phyloP scores from a whole-genome alignment of 108 stramenopile species.

The Stephanodiscus minutulus region DNA sequence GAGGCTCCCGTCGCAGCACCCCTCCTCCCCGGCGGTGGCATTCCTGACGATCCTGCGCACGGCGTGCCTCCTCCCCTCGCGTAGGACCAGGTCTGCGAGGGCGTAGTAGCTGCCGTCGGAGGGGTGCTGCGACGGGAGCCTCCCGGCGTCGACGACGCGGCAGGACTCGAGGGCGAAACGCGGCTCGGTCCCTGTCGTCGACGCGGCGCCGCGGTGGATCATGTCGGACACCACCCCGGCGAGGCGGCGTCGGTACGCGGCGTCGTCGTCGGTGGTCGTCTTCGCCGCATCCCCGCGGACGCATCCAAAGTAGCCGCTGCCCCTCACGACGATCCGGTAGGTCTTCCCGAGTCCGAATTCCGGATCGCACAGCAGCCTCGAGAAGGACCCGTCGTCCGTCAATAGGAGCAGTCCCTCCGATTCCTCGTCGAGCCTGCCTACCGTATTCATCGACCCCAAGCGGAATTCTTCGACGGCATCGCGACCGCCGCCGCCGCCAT shows the following conservation, averaged over 20 bases:
- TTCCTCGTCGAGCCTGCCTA: constrained; percentile 69
- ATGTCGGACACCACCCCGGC: constrained; percentile 12
- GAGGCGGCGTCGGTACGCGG: constrained; percentile 1
- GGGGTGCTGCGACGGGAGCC: constrained; percentile 27
- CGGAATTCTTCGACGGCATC: background rate
- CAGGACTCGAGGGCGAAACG: constrained; percentile 25
- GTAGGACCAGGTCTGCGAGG: constrained; percentile 24
- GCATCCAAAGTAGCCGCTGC: constrained; percentile 18
- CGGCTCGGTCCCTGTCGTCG: constrained; percentile 9
- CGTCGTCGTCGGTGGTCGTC: background rate
- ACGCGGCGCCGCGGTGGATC: constrained; percentile 24
- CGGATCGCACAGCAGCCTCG: constrained; percentile 37
- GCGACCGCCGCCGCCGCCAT: background rate
- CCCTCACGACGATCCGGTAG: constrained; percentile 30
- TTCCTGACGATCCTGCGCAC: constrained; percentile 36
- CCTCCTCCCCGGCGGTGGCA: background rate
- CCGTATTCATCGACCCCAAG: constrained; percentile 44
- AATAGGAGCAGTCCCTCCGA: constrained; percentile 72
- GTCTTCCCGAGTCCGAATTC: constrained; percentile 39
- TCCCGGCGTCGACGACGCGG: constrained; percentile 30
- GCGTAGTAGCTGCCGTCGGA: constrained; percentile 28
- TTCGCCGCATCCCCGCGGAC: background rate
- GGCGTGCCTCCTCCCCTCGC: constrained; percentile 39
- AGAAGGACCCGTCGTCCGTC: constrained; percentile 64
- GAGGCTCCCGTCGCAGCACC: background rate